phyloP scores from a whole-genome alignment of 2,329 filamentous ascomycete species.

The Zymoseptoria crescenta region DNA sequence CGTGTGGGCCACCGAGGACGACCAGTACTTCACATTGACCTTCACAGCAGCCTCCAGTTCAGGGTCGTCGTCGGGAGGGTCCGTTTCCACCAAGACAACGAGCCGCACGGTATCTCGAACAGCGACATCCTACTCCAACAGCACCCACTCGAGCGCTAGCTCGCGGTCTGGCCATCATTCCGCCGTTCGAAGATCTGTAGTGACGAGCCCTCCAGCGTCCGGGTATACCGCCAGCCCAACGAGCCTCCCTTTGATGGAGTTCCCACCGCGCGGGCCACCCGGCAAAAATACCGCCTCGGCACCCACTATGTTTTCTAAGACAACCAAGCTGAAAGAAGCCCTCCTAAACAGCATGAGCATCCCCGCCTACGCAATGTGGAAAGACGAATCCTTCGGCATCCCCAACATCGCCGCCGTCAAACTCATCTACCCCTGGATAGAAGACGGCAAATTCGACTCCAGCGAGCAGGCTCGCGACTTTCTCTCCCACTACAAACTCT shows the following conservation, averaged over 20 bases:
- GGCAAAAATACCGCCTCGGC: slow-evolving; percentile 47
- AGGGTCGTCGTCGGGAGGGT: slow-evolving; percentile 11
- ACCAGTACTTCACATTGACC: slow-evolving; percentile 65
- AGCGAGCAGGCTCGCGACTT: slow-evolving; percentile 41
- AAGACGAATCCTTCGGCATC: slow-evolving; percentile 64
- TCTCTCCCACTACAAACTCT: slow-evolving; percentile 53
- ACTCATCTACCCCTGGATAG: slow-evolving; percentile 29
- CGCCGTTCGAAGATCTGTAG: neutral
- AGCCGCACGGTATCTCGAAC: slow-evolving; percentile 37
- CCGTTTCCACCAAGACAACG: slow-evolving; percentile 23
- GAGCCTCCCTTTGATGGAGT: slow-evolving; percentile 48
- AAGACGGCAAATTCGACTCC: slow-evolving; percentile 31
- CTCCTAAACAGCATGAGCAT: slow-evolving; percentile 67
- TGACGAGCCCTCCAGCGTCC: slow-evolving; percentile 9
- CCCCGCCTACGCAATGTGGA: slow-evolving; percentile 74
- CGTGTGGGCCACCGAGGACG: slow-evolving; percentile 59
- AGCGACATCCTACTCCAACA: slow-evolving; percentile 30
- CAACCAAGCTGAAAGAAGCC: slow-evolving; percentile 67
- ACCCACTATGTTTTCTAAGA: slow-evolving; percentile 63
- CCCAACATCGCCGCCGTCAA: slow-evolving; percentile 58
- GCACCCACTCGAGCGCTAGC: slow-evolving; percentile 31
- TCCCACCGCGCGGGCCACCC: slow-evolving; percentile 61
- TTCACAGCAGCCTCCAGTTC: slow-evolving; percentile 50
- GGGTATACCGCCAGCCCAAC: slow-evolving; percentile 44
- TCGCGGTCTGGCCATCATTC: slow-evolving; percentile 30